phyloP scores from a whole-genome alignment of 1,284 basidiomycete genomes.

The Cryptococcus floricola region DNA sequence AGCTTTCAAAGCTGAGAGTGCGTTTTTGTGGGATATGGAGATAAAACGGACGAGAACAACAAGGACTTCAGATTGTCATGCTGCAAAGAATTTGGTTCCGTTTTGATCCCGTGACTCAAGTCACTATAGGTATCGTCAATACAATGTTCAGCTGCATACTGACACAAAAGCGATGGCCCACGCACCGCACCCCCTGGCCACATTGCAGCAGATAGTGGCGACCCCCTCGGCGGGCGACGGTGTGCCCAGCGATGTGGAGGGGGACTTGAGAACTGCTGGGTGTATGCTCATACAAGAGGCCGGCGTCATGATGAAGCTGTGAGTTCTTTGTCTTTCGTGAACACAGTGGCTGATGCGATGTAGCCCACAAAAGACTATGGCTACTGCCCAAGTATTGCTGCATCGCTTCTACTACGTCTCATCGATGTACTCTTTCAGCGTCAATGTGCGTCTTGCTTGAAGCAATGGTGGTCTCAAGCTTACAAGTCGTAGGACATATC shows the following conservation, averaged over 20 bases:
- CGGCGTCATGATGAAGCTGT: slow-evolving; percentile 84
- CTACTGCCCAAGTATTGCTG: slow-evolving; percentile 92
- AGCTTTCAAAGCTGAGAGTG: neutral
- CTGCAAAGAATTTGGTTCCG: slow-evolving; percentile 7
- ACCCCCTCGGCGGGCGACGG: slow-evolving; percentile 81
- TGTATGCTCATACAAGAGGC: slow-evolving; percentile 94
- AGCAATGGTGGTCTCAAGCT: neutral
- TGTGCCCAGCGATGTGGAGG: slow-evolving; percentile 72
- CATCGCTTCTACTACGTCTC: slow-evolving; percentile 96
- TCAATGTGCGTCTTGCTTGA: slow-evolving; percentile 61
- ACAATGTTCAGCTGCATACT: neutral
- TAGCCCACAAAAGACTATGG: slow-evolving; percentile 94
- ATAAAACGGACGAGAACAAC: neutral
- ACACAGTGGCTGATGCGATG: slow-evolving; percentile 1
- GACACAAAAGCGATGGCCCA: slow-evolving; percentile 51
- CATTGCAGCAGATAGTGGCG: slow-evolving; percentile 66
- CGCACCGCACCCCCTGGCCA: slow-evolving; percentile 77
- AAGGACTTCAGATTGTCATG: neutral
- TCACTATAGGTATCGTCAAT: neutral
- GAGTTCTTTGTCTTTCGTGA: slow-evolving; percentile 37
- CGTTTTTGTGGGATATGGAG: neutral
- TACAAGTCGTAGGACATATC: slow-evolving; percentile 67
- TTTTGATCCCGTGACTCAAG: slow-evolving; percentile 8
- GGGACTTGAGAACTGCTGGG: slow-evolving; percentile 78
- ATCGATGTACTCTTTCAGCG: slow-evolving; percentile 87